phyloP scores from a whole-genome alignment of 2,329 filamentous ascomycete species.

The Microdochium bolleyi region DNA sequence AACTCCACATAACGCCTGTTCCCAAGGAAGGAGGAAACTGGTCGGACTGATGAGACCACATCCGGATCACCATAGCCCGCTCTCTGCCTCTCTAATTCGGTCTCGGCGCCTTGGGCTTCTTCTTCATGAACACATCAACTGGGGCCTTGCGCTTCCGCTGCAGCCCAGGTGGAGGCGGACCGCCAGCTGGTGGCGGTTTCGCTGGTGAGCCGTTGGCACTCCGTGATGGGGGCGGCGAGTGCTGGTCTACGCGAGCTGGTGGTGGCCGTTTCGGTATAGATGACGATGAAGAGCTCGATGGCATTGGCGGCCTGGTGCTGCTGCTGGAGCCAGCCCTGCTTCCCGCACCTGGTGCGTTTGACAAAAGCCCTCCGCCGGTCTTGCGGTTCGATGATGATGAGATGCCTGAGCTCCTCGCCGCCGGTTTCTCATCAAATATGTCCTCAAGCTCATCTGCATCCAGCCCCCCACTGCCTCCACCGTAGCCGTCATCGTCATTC shows the following conservation, averaged over 20 bases:
- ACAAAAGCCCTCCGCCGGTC: not conserved
- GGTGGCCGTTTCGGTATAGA: not conserved
- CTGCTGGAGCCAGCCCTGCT: not conserved
- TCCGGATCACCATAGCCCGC: no score
- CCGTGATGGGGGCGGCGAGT: not conserved
- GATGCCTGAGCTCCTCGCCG: not conserved
- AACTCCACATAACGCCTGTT: no score
- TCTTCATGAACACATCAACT: slow-evolving; percentile 41
- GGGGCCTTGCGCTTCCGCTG: slow-evolving; percentile 32
- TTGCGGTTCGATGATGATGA: not conserved
- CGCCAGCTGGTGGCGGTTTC: slow-evolving; percentile 2
- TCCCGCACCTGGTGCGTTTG: not conserved
- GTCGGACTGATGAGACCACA: no score
- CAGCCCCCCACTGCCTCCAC: slow-evolving; percentile 7
- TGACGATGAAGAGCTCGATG: no score
- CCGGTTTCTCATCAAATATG: slow-evolving; percentile 7
- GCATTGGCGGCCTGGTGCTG: not conserved
- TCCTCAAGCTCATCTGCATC: slow-evolving; percentile 14
- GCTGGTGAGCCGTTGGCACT: not conserved
- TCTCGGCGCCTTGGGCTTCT: slow-evolving; percentile 25
- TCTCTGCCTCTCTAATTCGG: slow-evolving; percentile 4
- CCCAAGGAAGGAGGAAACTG: no score
- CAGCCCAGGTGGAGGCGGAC: slow-evolving; percentile 4
- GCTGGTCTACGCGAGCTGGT: not conserved
- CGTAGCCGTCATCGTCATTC: slow-evolving; percentile 6